Evolutionary conservation across 768 basidiomycete species (phyloP).

Genomic region (Agrocybe chaxingu): DNA sequence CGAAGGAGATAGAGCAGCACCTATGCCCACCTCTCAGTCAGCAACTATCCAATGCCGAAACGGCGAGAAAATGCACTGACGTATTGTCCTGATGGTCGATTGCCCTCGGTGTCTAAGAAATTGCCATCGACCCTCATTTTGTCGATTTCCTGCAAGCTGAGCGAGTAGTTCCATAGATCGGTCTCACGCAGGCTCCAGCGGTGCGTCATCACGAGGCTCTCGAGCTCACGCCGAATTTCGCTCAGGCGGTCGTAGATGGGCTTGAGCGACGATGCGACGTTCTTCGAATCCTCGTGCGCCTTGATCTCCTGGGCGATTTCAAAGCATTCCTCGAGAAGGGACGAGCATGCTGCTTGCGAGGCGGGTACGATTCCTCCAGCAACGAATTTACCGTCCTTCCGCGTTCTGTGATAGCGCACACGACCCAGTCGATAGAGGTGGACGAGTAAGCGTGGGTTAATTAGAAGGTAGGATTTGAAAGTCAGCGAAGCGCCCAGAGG

Average conservation of each 20-base stretch:
- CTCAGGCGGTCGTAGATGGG: conserved; percentile 91
- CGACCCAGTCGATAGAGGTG: not conserved
- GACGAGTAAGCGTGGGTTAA: conserved; percentile 10
- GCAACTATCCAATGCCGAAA: not conserved
- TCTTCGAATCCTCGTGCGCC: conserved; percentile 85
- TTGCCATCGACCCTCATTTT: conserved; percentile 97
- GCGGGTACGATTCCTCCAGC: conserved; percentile 87
- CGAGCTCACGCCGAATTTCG: conserved; percentile 84
- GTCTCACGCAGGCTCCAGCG: conserved; percentile 97
- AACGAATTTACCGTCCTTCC: conserved; percentile 94
- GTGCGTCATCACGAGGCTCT: conserved; percentile 90
- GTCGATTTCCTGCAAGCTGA: conserved; percentile 94
- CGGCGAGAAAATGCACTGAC: conserved; percentile 41
- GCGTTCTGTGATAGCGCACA: conserved; percentile 50
- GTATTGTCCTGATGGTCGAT: conserved; percentile 91
- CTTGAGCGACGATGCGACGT: conserved; percentile 81
- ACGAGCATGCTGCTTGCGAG: conserved; percentile 89
- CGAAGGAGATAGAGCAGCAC: conserved; percentile 89
- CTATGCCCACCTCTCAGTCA: conserved; percentile 32
- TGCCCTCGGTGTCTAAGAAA: conserved; percentile 92
- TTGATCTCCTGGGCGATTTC: conserved; percentile 95
- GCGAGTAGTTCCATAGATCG: conserved; percentile 89
- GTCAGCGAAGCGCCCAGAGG: too few relatives aligned
- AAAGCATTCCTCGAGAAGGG: conserved; percentile 94
- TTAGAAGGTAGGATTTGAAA: conserved; percentile 9